Conservation (phyloP, 495 filamentous ascomycete species). For the Talaromyces liani region DNA sequence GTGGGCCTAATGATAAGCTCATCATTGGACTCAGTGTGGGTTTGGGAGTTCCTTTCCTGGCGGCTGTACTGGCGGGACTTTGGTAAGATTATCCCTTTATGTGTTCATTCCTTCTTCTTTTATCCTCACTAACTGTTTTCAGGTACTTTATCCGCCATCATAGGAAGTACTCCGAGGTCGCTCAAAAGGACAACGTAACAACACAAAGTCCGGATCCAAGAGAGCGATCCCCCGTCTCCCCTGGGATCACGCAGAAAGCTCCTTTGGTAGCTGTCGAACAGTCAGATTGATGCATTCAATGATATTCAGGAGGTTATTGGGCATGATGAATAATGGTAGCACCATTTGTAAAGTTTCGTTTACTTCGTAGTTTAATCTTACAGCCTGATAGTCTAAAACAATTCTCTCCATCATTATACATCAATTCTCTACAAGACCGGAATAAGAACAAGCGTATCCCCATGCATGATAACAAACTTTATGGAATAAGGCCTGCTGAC, state of each 20-base stretch:
- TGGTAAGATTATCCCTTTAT: slow-evolving; percentile 20
- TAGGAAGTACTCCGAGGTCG: slow-evolving; percentile 5
- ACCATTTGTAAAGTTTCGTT: background rate
- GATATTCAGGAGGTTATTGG: background rate
- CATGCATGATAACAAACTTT: too few relatives aligned
- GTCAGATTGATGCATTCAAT: background rate
- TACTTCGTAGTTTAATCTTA: background rate
- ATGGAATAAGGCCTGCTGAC: too few relatives aligned
- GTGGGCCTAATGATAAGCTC: slow-evolving; percentile 18
- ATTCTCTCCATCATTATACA: too few relatives aligned
- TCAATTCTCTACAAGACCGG: too few relatives aligned
- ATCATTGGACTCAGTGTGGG: slow-evolving; percentile 38
- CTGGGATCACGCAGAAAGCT: background rate
- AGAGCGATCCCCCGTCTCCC: background rate
- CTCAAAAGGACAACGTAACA: background rate
- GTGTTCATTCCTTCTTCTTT: too few relatives aligned
- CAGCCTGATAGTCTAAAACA: too few relatives aligned
- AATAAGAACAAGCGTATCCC: too few relatives aligned
- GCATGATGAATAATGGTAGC: background rate
- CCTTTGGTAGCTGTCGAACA: background rate
- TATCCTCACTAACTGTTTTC: background rate
- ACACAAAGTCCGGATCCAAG: background rate
- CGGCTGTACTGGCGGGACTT: slow-evolving; percentile 19
- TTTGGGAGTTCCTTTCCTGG: slow-evolving; percentile 31
- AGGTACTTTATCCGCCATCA: background rate